Percentiles rank a stretch among this genome's conserved stretches.
These are phyloP conservation scores for Polygonum aviculare DNA, from an alignment of 148 eudicot species.

Conservation along the genomic window DNA sequence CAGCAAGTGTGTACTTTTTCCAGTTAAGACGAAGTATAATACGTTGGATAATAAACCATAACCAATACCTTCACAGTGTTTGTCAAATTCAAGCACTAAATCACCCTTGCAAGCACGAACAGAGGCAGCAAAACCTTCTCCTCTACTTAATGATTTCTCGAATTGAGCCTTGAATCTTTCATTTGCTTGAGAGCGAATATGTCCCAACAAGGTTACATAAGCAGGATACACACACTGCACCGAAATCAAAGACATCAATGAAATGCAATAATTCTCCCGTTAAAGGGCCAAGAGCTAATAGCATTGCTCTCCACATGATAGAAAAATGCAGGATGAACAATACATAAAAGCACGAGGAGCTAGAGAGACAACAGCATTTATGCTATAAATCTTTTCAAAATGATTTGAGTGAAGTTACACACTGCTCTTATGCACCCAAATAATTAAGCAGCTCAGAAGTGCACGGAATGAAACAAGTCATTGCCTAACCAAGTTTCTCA, in stretches of 20 bases:
- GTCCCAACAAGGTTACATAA: slow-evolving; percentile 28
- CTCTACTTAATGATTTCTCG: slow-evolving; percentile 22
- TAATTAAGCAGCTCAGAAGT: no score
- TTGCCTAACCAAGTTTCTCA: no score
- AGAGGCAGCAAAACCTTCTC: slow-evolving; percentile 40
- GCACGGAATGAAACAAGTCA: no score
- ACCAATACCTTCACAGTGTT: not conserved
- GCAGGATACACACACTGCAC: slow-evolving; percentile 25
- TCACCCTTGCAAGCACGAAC: slow-evolving; percentile 20
- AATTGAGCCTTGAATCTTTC: slow-evolving; percentile 26
- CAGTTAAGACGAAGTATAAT: not conserved
- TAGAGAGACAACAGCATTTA: not conserved
- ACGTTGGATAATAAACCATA: not conserved
- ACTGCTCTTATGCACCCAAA: no score
- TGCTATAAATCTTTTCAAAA: not conserved
- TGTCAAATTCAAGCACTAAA: slow-evolving; percentile 16
- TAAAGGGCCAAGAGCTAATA: not conserved
- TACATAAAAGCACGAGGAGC: not conserved
- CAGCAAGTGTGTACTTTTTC: not conserved
- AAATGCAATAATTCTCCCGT: not conserved
- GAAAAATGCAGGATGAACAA: not conserved
- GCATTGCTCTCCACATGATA: not conserved
- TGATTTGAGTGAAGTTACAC: no score
- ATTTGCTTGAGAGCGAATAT: slow-evolving; percentile 23
- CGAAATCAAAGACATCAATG: not conserved